Conservation (phyloP, 257 asterid species). For the Capsicum chinense region DNA sequence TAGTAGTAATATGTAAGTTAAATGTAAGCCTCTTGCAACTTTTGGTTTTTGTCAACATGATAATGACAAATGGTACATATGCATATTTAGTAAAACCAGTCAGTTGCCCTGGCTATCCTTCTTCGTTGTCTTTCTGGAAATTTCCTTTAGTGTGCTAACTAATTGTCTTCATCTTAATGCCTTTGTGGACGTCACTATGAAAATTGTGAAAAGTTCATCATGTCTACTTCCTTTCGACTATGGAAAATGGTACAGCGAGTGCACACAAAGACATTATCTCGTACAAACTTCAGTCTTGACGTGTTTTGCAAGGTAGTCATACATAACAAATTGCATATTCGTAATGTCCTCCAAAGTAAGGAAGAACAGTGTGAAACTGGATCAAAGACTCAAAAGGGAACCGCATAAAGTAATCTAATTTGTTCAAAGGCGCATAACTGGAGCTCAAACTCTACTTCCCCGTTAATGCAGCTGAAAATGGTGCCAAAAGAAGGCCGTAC, state of each 20-base stretch:
- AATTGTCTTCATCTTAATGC: neutral
- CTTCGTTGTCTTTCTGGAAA: neutral
- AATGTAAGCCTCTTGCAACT: neutral
- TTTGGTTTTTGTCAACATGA: neutral
- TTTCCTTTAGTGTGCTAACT: neutral
- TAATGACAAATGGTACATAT: neutral
- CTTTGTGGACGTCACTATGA: neutral
- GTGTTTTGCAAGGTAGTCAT: constrained; percentile 9
- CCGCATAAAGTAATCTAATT: neutral
- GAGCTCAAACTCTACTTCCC: neutral
- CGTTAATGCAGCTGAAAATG: neutral
- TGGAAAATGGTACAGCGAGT: neutral
- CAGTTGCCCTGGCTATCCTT: neutral
- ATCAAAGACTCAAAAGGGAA: neutral
- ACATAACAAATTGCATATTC: neutral
- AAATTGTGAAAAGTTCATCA: constrained; percentile 17
- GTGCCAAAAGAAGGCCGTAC: neutral
- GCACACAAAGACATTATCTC: neutral
- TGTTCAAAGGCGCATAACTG: neutral
- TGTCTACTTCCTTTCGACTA: neutral
- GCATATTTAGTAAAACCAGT: neutral
- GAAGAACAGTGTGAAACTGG: neutral
- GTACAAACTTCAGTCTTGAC: neutral
- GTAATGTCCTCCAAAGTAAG: neutral
- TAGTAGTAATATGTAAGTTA: neutral